Percentiles rank a stretch among this genome's conserved stretches.
phyloP scores from a whole-genome alignment of 768 basidiomycete species.

The Nidularia sp. region DNA sequence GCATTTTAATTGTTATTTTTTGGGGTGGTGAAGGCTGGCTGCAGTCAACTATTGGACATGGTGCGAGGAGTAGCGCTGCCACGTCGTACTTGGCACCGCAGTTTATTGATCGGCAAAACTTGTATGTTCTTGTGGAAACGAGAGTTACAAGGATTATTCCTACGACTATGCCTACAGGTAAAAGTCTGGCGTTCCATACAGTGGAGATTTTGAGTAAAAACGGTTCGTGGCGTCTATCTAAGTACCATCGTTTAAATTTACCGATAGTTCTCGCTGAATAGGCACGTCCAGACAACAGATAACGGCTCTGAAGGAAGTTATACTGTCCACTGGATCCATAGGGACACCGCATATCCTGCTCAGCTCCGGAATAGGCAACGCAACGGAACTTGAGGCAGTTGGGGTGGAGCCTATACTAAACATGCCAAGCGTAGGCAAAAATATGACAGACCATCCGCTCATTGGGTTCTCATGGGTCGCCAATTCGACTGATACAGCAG shows the following conservation, averaged over 20 bases:
- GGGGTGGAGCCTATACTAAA: slow-evolving; percentile 21
- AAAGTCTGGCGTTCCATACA: not conserved
- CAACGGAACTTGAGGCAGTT: slow-evolving; percentile 12
- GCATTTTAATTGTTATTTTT: no score
- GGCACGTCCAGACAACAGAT: not conserved
- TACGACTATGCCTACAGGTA: not conserved
- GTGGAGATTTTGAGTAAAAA: slow-evolving; percentile 2
- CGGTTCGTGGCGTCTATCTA: not conserved
- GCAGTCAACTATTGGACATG: slow-evolving; percentile 13
- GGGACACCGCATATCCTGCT: slow-evolving; percentile 31
- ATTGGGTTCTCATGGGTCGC: slow-evolving; percentile 4
- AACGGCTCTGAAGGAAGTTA: slow-evolving; percentile 48
- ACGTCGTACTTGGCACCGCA: slow-evolving; percentile 15
- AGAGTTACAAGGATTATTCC: slow-evolving; percentile 16
- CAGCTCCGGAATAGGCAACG: slow-evolving; percentile 30
- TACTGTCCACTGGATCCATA: slow-evolving; percentile 38
- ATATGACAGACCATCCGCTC: slow-evolving; percentile 28
- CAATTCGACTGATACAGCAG: not conserved
- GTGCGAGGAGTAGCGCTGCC: slow-evolving; percentile 17
- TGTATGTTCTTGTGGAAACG: slow-evolving; percentile 24
- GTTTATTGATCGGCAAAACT: slow-evolving; percentile 16
- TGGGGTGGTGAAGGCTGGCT: slow-evolving; percentile 11
- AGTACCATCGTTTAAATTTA: not conserved
- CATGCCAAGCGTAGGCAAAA: slow-evolving; percentile 31
- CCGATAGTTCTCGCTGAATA: not conserved